phyloP scores from a whole-genome alignment of 306 rosid species.

The Glycine soja region DNA sequence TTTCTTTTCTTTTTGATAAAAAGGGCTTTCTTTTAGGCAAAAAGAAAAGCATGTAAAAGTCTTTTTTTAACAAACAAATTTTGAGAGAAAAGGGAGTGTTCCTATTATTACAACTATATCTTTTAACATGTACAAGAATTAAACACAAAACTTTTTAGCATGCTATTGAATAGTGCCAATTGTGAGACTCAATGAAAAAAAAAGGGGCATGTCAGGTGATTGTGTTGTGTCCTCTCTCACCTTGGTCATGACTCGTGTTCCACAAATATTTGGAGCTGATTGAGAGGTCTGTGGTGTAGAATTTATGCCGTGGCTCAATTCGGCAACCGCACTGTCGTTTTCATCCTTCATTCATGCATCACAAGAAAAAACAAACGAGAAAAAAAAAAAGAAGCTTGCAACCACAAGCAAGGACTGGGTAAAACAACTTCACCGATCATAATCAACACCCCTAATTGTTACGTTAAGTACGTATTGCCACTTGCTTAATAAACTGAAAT shows the following conservation, averaged over 20 bases:
- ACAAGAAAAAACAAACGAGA: not conserved
- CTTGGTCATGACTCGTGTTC: too few species aligned
- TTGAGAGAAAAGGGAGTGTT: not conserved
- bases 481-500: not conserved
- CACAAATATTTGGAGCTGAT: too few species aligned
- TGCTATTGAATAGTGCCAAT: not conserved
- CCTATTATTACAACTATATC: too few species aligned
- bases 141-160: not conserved
- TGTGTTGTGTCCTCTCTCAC: too few species aligned
- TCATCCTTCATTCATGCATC: constrained; percentile 30
- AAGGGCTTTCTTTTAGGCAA: not conserved
- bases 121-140: not conserved
- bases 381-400: not conserved
- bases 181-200: too few species aligned
- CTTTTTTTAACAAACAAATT: too few species aligned
- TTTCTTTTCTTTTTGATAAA: too few species aligned
- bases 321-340: constrained; percentile 4
- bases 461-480: not conserved
- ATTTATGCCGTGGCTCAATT: too few species aligned
- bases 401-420: not conserved
- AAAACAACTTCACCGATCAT: not conserved
- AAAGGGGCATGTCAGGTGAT: too few species aligned
- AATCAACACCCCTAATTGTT: not conserved
- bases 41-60: too few species aligned
- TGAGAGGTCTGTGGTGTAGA: too few species aligned